Evolutionary conservation across 2,329 filamentous ascomycete genomes (phyloP), one percentile per base, ranked within the genome.

Genomic region (Phyllachora maydis): DNA sequence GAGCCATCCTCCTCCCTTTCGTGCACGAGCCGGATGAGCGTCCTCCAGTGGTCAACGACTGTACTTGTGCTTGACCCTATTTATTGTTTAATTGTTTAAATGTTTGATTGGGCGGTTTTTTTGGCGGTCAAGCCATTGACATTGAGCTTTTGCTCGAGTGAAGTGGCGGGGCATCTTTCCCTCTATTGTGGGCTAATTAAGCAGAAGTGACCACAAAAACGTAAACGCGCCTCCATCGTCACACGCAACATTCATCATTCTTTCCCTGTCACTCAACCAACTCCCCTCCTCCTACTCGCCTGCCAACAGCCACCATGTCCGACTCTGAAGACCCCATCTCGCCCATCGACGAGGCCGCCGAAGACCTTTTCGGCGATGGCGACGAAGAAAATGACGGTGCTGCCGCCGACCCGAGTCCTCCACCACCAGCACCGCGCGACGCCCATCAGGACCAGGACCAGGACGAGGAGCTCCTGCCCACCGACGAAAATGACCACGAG

Each of bases 1-100:
- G 56, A 57, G 17, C 76, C 75, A 33, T 75, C 69, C 23, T 76
- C 69, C 42, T 92, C 82, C 38, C 76, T 71, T 41, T 88, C 79
- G 41, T 90, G 78, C 35, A 92, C 69, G 22, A 91, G 73, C 34
- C 78, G 72, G 26, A 92, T 74, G 58, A 91, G 88, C 39, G 79
- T 79, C 26, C 83, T 70, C 46, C 85, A 90, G 46, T 92, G 82
- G 50, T 93, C 83, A 36, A 91, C 79, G 35, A 91, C 82, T 91
- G 16, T n/a, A n/a, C n/a, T n/a, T n/a, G n/a, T n/a, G n/a, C n/a
- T n/a, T n/a, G n/a, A n/a, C n/a, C n/a, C n/a, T n/a, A n/a, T n/a
- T n/a, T n/a, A n/a, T n/a, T n/a, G n/a, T n/a, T n/a, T n/a, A n/a
- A n/a, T n/a, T n/a, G n/a, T n/a, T 3, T 16, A 8, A n/a, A 16